These are phyloP conservation scores for Achaetomiella virescens DNA, from an alignment of 495 filamentous ascomycete genomes.

Conservation along the genomic window DNA sequence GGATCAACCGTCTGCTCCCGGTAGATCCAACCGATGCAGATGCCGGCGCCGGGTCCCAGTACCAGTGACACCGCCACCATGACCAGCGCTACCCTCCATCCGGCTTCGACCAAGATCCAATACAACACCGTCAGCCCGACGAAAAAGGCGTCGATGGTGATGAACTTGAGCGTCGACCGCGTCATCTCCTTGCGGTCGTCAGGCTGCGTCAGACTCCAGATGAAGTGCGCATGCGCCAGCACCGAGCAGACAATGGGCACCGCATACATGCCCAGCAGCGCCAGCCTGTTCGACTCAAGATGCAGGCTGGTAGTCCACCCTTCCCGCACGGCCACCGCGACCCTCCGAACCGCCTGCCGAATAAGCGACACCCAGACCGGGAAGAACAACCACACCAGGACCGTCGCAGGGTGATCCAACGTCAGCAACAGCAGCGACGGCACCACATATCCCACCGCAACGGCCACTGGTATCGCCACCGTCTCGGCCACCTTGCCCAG, in stretches of 20 bases:
- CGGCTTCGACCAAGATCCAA: conserved; percentile 37
- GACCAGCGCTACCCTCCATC: conserved; percentile 24
- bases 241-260: conserved; percentile 32
- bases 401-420: conserved; percentile 61
- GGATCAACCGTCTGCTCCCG: conserved; percentile 30
- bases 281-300: conserved; percentile 26
- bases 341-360: conserved; percentile 24
- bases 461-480: conserved; percentile 34
- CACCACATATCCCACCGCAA: conserved; percentile 32
- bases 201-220: conserved; percentile 25
- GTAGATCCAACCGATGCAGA: conserved; percentile 33
- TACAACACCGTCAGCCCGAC: conserved; percentile 34
- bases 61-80: conserved; percentile 26
- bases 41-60: conserved; percentile 34
- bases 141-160: conserved; percentile 32
- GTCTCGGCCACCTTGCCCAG: conserved; percentile 29
- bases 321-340: conserved; percentile 9
- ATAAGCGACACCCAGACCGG: conserved; percentile 34
- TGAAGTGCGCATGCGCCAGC: conserved; percentile 24
- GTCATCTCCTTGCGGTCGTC: conserved; percentile 40
- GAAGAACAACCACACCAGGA: conserved; percentile 49
- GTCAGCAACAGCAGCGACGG: conserved; percentile 62
- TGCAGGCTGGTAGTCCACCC: conserved; percentile 22
- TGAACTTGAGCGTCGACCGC: conserved; percentile 28
- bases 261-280: conserved; percentile 28